These are phyloP conservation scores for Gleditsia sinensis DNA, from an alignment of 306 rosid genomes.

Conservation along the genomic window DNA sequence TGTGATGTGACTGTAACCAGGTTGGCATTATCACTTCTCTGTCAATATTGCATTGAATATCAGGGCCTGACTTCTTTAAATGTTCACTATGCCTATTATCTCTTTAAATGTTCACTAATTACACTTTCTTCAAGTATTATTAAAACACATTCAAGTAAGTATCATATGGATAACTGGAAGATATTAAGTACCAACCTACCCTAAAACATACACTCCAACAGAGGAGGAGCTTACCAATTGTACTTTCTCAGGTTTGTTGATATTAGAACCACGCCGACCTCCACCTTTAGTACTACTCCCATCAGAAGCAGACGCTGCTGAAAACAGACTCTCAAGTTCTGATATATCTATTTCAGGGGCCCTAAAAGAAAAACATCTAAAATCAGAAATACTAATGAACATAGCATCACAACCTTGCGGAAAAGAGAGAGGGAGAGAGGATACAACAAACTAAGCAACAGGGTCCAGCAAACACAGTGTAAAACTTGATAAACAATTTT, in stretches of 20 bases:
- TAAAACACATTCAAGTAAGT: too few species aligned
- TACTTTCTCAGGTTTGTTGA: constrained; percentile 91
- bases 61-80: not conserved
- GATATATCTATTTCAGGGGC: constrained; percentile 97
- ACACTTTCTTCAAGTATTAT: too few species aligned
- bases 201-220: not conserved
- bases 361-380: constrained; percentile 51
- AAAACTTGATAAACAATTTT: not conserved
- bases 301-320: constrained; percentile 90
- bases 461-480: constrained; percentile 12
- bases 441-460: constrained; percentile 29
- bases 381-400: constrained; percentile 40
- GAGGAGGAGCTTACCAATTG: constrained; percentile 71
- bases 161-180: not conserved
- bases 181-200: not conserved
- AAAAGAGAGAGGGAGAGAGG: not conserved
- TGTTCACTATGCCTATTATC: not conserved
- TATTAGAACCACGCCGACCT: constrained; percentile 84
- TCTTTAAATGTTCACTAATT: too few species aligned
- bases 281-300: constrained; percentile 61
- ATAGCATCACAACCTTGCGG: constrained; percentile 20
- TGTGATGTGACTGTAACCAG: not conserved
- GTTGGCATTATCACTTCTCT: not conserved
- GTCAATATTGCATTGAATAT: not conserved
- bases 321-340: constrained; percentile 94